Evolutionary conservation across 805 yeast genomes (phyloP), one percentile per base, ranked within the genome.

Genomic region (Babjeviella inositovora): DNA sequence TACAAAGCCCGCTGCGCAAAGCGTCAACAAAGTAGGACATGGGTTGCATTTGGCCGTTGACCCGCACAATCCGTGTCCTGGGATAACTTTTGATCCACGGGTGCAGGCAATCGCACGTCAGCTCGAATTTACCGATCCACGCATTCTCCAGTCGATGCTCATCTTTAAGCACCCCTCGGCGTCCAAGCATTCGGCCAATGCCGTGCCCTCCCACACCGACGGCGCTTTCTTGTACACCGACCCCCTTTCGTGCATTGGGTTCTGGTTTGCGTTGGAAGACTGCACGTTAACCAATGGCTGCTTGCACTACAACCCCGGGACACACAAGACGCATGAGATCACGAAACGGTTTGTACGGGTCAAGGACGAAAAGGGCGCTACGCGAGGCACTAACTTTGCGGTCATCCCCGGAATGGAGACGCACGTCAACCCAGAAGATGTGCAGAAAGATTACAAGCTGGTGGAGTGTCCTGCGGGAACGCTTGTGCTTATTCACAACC

Each of bases 21-120:
- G 85, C 2, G 57, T 79, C 38, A 79, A 79, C 46, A 79, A 79
- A 46, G 68, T 79, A 19, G 92, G 90, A 5, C 92, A 79, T 38
- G 81, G 79, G 2, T 42, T 79, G 9, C 92, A 79, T 37, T 53
- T 62, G 37, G 43, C 60, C 17, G 67, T 70, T 29, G 50, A 53
- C 0, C 35, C 41, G n/a, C 79, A 70, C 35, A 41, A 41, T 12
- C 32, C 44, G 7, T n/a, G n/a, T n/a, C n/a, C n/a, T n/a, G n/a
- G n/a, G n/a, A 42, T 69, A 13, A 70, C 87, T 0, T 53, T 71
- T 17, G 61, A 59, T 26, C 48, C 41, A 1, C 57, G 62, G 15
- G 61, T 73, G 5, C 41, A 51, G 19, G 57, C 40, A 0, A 64
- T 77, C 19, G 75, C 73, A 8, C 35, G 43, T 5, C 55, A 60